phyloP scores from a whole-genome alignment of 768 basidiomycete genomes.

The Udeniomyces megalosporus region DNA sequence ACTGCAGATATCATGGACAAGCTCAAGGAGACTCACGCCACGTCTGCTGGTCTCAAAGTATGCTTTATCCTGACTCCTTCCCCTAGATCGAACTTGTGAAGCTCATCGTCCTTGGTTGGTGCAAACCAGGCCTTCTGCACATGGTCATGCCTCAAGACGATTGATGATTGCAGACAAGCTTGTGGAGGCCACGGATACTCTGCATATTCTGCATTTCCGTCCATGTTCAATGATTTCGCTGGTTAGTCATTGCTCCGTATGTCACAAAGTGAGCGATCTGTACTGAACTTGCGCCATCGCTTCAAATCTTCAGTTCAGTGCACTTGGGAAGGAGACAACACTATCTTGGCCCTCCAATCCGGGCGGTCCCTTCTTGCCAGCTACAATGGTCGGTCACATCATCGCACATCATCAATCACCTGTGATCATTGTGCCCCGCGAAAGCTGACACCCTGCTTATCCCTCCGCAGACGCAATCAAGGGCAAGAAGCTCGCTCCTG shows the following conservation, averaged over 20 bases:
- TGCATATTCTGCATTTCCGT: constrained; percentile 26
- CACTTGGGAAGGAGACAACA: constrained; percentile 35
- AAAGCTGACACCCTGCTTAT: not conserved
- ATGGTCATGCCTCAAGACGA: constrained; percentile 34
- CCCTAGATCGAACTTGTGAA: not conserved
- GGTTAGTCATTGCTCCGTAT: too few species aligned
- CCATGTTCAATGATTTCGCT: constrained; percentile 33
- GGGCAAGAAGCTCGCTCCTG: constrained; percentile 30
- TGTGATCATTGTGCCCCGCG: not conserved
- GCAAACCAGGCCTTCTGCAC: constrained; percentile 33
- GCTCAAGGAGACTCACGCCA: constrained; percentile 35
- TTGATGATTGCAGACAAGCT: constrained; percentile 33
- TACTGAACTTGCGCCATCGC: too few species aligned
- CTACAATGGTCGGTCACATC: constrained; percentile 24
- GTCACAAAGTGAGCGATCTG: too few species aligned
- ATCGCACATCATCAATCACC: not conserved
- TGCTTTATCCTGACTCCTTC: not conserved
- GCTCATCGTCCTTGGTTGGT: not conserved
- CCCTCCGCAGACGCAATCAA: constrained; percentile 25
- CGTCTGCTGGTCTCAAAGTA: constrained; percentile 33
- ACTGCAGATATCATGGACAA: constrained; percentile 31
- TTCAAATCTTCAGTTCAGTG: constrained; percentile 32
- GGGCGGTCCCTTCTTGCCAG: constrained; percentile 28
- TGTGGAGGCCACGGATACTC: constrained; percentile 35
- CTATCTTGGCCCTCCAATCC: constrained; percentile 30